Evolutionary conservation across 2,329 filamentous ascomycete species (phyloP), one percentile per base, ranked within the genome.

Genomic region (Monilinia fructigena): DNA sequence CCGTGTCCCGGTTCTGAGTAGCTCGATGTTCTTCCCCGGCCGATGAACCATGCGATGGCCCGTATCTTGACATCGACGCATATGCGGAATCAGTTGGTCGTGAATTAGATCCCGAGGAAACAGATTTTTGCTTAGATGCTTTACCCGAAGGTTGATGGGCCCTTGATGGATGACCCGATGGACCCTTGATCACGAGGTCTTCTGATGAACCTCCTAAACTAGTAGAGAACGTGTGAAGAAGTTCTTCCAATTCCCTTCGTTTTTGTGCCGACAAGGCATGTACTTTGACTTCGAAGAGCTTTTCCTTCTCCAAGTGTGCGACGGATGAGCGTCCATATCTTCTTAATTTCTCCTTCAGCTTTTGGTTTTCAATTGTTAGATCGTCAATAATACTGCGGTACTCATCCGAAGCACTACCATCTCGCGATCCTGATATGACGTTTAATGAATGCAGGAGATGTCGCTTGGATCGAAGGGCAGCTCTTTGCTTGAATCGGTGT

Each of bases 331-430:
- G 87, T 75, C 90, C 89, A 69, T 91, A 91, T 63, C 85, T 88
- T 72, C 85, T 89, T 65, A 96, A 74, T 72, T 88, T 86, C 71
- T 89, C 87, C 78, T 89, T 93, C 68, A 96, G 77, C 62, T 86
- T 88, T 75, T 92, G 91, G 75, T 95, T 96, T 74, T 93, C 89
- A 35, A 96, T 81, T 0, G 92, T 96, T 67, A 96, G 78, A 75
- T 96, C 92, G 73, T 96, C 92, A 58, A 96, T 96, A 20, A 96
- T 91, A 70, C 89, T 89, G 56, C 92, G 83, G 68, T 87, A 93
- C 66, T 93, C 91, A 66, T 91, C 90, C 38, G 85, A 86, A 45
- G 70, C 71, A 58, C 71, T 74, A 18, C 65, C 68, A 55, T 67
- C 69, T n/a, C 67, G 68, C 16, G 28, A 63, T 52, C 67, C 31